These are phyloP conservation scores for Massariosphaeria phaeospora DNA, from an alignment of 495 filamentous ascomycete genomes.

Conservation along the genomic window DNA sequence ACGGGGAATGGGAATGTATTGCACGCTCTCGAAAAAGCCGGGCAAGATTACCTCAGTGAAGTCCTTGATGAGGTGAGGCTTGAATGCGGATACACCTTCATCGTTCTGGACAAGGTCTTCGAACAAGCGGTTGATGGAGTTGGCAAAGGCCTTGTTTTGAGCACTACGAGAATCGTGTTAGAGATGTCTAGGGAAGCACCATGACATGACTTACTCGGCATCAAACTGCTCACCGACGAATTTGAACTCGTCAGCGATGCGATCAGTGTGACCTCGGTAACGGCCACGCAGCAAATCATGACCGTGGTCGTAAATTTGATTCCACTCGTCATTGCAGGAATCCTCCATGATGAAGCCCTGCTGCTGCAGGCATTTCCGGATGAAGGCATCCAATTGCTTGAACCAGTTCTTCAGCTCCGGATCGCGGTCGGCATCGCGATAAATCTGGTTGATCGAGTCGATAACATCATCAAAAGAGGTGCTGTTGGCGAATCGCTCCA, in stretches of 20 bases:
- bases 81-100: constrained; percentile 80
- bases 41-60: constrained; percentile 82
- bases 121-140: constrained; percentile 79
- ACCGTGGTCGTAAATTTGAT: constrained; percentile 77
- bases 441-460: constrained; percentile 79
- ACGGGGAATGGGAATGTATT: constrained; percentile 88
- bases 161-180: constrained; percentile 33
- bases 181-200: neutral
- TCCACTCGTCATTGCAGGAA: constrained; percentile 74
- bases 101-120: constrained; percentile 78
- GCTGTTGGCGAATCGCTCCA: constrained; percentile 93
- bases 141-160: constrained; percentile 73
- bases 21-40: constrained; percentile 73
- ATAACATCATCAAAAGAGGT: constrained; percentile 85
- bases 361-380: constrained; percentile 79
- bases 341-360: constrained; percentile 90
- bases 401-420: constrained; percentile 89
- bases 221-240: constrained; percentile 88
- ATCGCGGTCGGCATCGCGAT: constrained; percentile 84
- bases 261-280: constrained; percentile 83
- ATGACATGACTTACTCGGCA: constrained; percentile 48
- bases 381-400: constrained; percentile 66
- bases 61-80: constrained; percentile 86
- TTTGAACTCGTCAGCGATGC: constrained; percentile 81
- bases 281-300: constrained; percentile 83